Evolutionary conservation across 208 protist genomes (phyloP), one percentile per base, ranked within the genome.

Genomic region (Sergeia podlipaevii): DNA sequence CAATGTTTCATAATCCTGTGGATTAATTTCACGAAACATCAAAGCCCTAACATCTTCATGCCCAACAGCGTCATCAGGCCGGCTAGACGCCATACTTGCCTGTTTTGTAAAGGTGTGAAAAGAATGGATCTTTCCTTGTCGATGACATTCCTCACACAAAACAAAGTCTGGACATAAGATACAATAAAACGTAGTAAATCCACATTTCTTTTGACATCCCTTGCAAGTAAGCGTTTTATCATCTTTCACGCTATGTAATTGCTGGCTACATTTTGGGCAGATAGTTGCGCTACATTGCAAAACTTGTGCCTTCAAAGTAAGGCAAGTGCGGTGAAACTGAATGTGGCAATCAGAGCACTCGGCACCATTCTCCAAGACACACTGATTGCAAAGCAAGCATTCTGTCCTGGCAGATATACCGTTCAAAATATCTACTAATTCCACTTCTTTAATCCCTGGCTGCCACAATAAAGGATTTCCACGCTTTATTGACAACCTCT

Each of bases 1-100:
- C 30, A 94, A 74, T 0, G 49, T 43, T 13, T 89, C 77, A 51
- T 94, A 94, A 54, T 94, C 87, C 47, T 94, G 75, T 0, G 82
- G 87, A 42, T 81, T 68, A 28, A 94, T 71, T 33, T 91, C 82
- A 36, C 87, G 69, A 46, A 76, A 80, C 58, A 80, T 76, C 37
- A 89, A 41, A 27, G 71, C 63, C 17, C 36, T 43, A 6, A 85
- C 39, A 36, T 70, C 57, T 4, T 28, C 36, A 18, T 57, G 45
- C 23, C 44, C 20, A 0, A 50, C 11, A 49, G 39, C 0, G 17
- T 36, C 7, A 24, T 42, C 11, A 44, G 60, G 17, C 21, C 17
- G 34, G 37, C 37, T 17, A 3, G 23, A 4, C 38, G 50, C 34
- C 29, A 27, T 32, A 30, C 32, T 17, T 27, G 21, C 20, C 26